phyloP scores from a whole-genome alignment of 192 early-diverging fungal genomes.

The Physocladia obscura region DNA sequence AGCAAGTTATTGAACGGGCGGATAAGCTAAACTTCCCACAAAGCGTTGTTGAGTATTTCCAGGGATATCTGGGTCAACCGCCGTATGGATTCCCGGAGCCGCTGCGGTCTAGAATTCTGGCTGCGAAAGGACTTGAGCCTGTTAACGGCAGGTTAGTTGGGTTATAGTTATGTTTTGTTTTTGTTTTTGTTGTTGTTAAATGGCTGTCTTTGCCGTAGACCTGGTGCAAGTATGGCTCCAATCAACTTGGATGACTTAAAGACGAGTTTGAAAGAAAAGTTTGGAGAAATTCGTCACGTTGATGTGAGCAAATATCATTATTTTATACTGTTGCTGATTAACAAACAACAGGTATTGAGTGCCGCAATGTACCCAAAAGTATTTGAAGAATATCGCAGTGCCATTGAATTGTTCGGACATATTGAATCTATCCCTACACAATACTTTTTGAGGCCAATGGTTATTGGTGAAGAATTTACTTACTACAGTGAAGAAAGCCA shows the following conservation, averaged over 20 bases:
- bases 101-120: constrained; percentile 77
- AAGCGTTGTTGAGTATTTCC: constrained; percentile 92
- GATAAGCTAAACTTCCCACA: constrained; percentile 86
- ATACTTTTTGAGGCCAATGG: constrained; percentile 83
- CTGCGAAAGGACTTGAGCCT: constrained; percentile 57
- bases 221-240: constrained; percentile 75
- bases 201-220: constrained; percentile 42
- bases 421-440: constrained; percentile 87
- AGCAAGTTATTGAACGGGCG: constrained; percentile 77
- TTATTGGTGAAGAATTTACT: constrained; percentile 85
- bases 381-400: constrained; percentile 78
- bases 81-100: constrained; percentile 94
- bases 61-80: constrained; percentile 92
- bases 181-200: background rate
- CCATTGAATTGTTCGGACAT: constrained; percentile 78
- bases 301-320: constrained; percentile 24
- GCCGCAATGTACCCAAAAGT: constrained; percentile 94
- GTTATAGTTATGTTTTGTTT: background rate
- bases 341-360: constrained; percentile 68
- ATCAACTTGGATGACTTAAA: constrained; percentile 78
- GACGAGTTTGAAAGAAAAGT: constrained; percentile 76
- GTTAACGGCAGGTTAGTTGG: constrained; percentile 68
- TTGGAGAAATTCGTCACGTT: constrained; percentile 80
- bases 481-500: constrained; percentile 87
- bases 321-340: background rate